These are phyloP conservation scores for Sporothrix pseudoabietina DNA, from an alignment of 2,329 filamentous ascomycete genomes.

Conservation along the genomic window DNA sequence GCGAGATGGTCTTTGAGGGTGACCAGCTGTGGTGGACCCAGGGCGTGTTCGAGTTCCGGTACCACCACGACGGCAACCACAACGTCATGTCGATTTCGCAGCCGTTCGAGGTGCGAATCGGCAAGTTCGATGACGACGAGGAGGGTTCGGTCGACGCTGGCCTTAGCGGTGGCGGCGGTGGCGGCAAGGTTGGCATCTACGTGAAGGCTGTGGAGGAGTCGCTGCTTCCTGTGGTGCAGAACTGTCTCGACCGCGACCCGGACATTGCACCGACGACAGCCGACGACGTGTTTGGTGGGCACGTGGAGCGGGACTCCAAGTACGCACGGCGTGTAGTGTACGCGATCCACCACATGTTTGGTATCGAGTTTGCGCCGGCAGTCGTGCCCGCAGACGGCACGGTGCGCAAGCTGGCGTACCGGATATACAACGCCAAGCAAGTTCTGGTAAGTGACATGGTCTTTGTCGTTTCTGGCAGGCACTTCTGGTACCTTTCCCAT, in stretches of 20 bases:
- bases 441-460: constrained; percentile 68
- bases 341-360: constrained; percentile 94
- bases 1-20: constrained; percentile 84
- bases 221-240: constrained; percentile 79
- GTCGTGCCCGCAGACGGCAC: constrained; percentile 92
- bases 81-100: constrained; percentile 92
- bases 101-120: constrained; percentile 87
- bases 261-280: constrained; percentile 81
- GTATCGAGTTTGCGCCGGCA: constrained; percentile 89
- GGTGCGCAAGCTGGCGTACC: constrained; percentile 87
- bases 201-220: constrained; percentile 72
- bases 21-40: constrained; percentile 98
- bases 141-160: constrained; percentile 51
- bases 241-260: constrained; percentile 89
- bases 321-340: constrained; percentile 90
- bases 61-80: constrained; percentile 91
- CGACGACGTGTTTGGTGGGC: constrained; percentile 80
- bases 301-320: constrained; percentile 85
- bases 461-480: neutral
- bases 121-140: constrained; percentile 76
- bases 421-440: constrained; percentile 93
- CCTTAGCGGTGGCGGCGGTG: constrained; percentile 15
- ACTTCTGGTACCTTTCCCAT: too few species aligned
- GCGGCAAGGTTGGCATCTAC: constrained; percentile 56
- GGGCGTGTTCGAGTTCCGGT: constrained; percentile 94